Evolutionary conservation across 2,329 filamentous ascomycete genomes (phyloP).

Genomic region (Rhynchosporium agropyri): DNA sequence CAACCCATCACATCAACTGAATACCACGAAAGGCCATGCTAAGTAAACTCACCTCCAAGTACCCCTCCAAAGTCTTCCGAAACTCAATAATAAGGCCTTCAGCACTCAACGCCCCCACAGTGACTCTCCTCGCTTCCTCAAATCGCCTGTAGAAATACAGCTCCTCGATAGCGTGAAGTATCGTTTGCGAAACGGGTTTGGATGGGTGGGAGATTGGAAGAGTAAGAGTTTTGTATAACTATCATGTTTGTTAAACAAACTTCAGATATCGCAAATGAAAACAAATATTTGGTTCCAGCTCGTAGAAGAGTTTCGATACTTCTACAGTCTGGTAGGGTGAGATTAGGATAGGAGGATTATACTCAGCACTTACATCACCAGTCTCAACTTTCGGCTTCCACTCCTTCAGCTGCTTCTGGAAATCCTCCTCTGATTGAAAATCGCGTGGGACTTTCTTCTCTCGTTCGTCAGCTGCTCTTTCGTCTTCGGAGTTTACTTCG

Average conservation of each 20-base stretch:
- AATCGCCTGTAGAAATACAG: conserved; percentile 40
- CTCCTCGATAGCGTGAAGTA: conserved; percentile 43
- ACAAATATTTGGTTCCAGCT: no score
- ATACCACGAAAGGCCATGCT: not conserved
- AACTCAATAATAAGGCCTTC: conserved; percentile 33
- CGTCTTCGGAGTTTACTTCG: conserved; percentile 47
- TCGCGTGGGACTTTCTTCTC: conserved; percentile 39
- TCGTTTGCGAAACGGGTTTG: conserved; percentile 39
- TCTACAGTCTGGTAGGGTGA: no score
- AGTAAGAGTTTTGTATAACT: conserved; percentile 37
- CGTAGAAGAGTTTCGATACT: no score
- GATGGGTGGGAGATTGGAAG: conserved; percentile 37
- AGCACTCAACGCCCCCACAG: conserved; percentile 32
- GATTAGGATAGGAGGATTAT: not conserved
- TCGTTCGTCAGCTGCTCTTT: conserved; percentile 24
- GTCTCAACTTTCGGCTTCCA: conserved; percentile 40
- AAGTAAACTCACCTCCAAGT: conserved; percentile 22
- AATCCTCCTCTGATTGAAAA: conserved; percentile 40
- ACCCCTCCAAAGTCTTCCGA: conserved; percentile 33
- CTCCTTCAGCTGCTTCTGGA: conserved; percentile 31
- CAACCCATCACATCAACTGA: not conserved
- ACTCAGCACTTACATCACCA: conserved; percentile 35
- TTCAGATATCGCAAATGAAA: not conserved
- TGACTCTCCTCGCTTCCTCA: conserved; percentile 34
- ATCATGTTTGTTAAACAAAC: not conserved